Conservation (phyloP, 306 rosid genomes). For the Lupinus albus region DNA sequence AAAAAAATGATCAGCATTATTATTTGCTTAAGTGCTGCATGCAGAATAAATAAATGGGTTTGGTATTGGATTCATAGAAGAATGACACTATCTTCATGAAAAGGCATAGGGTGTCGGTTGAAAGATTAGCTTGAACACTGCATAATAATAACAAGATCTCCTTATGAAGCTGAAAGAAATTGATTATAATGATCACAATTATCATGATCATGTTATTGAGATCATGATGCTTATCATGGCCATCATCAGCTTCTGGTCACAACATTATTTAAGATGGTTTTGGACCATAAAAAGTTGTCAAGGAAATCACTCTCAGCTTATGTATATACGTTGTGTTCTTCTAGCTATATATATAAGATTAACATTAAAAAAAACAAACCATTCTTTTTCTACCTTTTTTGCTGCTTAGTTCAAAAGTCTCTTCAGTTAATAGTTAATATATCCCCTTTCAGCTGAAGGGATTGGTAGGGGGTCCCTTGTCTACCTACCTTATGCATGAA, state of each 20-base stretch:
- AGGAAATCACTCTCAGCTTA: conserved; percentile 25
- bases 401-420: neutral
- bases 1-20: too few relatives aligned
- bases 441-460: conserved; percentile 12
- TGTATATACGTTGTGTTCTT: neutral
- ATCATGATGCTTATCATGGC: conserved; percentile 47
- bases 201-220: conserved; percentile 49
- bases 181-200: conserved; percentile 38
- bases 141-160: conserved; percentile 41
- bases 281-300: neutral
- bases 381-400: neutral
- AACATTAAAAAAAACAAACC: conserved; percentile 4
- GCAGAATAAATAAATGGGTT: conserved; percentile 34
- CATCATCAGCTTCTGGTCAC: conserved; percentile 41
- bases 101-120: conserved; percentile 40
- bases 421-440: conserved; percentile 13
- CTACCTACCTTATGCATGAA: too few relatives aligned
- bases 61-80: conserved; percentile 32
- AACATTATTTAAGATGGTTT: conserved; percentile 19
- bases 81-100: conserved; percentile 38
- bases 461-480: conserved; percentile 31
- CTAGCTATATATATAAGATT: conserved; percentile 17
- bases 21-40: conserved; percentile 34
- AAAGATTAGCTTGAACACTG: conserved; percentile 32
- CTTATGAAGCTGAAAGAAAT: conserved; percentile 43